These are phyloP conservation scores for Omphalotus guepiniiformis DNA, from an alignment of 768 basidiomycete species.

Conservation along the genomic window DNA sequence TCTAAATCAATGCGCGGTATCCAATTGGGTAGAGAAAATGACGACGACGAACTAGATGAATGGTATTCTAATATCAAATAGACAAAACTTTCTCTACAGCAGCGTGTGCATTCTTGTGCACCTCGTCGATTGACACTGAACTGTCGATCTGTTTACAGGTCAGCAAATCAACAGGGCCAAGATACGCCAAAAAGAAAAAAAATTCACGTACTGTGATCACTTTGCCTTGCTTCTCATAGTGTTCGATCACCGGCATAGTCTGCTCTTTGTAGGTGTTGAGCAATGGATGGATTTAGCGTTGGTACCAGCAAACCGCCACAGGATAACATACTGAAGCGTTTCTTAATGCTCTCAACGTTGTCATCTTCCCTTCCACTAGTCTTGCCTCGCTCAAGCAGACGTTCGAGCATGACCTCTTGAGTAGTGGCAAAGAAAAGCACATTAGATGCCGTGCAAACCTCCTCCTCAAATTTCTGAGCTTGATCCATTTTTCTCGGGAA, in stretches of 20 bases:
- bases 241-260: conserved; percentile 90
- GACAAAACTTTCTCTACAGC: conserved; percentile 50
- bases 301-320: no score
- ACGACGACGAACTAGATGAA: no score
- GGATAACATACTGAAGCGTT: conserved; percentile 89
- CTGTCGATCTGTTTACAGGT: conserved; percentile 76
- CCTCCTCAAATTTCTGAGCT: conserved; percentile 83
- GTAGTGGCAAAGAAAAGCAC: conserved; percentile 87
- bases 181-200: background rate
- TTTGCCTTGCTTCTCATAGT: conserved; percentile 64
- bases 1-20: no score
- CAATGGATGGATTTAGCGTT: no score
- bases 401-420: conserved; percentile 81
- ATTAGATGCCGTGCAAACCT: conserved; percentile 75
- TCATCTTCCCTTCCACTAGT: conserved; percentile 96
- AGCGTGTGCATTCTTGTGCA: conserved; percentile 55
- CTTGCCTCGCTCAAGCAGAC: conserved; percentile 86
- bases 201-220: conserved; percentile 65
- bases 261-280: conserved; percentile 83
- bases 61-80: background rate
- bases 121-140: conserved; percentile 63
- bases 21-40: no score
- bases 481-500: conserved; percentile 99
- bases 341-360: conserved; percentile 90
- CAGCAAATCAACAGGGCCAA: background rate